Percentiles rank a stretch among this genome's conserved stretches.
phyloP scores from a whole-genome alignment of 441 rosid genomes.

The Erodium moschatum region DNA sequence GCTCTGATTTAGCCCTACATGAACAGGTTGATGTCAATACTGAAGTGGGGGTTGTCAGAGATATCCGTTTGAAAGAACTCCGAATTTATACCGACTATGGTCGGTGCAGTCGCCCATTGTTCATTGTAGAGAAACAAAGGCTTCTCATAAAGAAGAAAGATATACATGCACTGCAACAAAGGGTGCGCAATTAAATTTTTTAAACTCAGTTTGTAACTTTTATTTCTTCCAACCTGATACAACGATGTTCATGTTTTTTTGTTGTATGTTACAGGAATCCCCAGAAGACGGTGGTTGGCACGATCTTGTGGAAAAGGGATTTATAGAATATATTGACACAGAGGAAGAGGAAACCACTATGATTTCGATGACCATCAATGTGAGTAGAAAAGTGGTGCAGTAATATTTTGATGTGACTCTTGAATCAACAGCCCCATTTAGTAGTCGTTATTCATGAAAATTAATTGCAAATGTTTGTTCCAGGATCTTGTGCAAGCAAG shows the following conservation, averaged over 20 bases:
- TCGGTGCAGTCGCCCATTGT: constrained; percentile 93
- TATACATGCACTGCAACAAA: constrained; percentile 71
- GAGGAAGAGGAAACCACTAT: constrained; percentile 99
- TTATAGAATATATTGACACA: constrained; percentile 86
- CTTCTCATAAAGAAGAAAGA: constrained; percentile 82
- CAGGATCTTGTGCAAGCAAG: constrained; percentile 95
- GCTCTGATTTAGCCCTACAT: constrained; percentile 21
- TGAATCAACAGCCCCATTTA: neutral
- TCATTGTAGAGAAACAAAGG: constrained; percentile 89
- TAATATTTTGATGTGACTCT: too few relatives aligned
- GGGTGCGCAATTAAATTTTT: constrained; percentile 38
- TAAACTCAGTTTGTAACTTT: neutral
- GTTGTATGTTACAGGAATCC: constrained; percentile 40
- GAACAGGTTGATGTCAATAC: constrained; percentile 90
- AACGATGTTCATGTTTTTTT: neutral
- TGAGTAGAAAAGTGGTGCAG: constrained; percentile 28
- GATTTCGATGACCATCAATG: constrained; percentile 99
- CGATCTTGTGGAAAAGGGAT: constrained; percentile 78
- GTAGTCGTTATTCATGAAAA: neutral
- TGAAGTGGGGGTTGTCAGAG: constrained; percentile 97
- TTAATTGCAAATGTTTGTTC: constrained; percentile 17
- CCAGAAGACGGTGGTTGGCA: constrained; percentile 94
- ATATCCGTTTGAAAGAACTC: constrained; percentile 75
- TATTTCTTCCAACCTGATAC: neutral
- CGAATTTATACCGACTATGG: constrained; percentile 95